A percentile compares a stretch with the other conserved stretches of the same genome.
Evolutionary conservation across 129 eudicot genomes (phyloP).

Genomic region (Deinandra increscens): DNA sequence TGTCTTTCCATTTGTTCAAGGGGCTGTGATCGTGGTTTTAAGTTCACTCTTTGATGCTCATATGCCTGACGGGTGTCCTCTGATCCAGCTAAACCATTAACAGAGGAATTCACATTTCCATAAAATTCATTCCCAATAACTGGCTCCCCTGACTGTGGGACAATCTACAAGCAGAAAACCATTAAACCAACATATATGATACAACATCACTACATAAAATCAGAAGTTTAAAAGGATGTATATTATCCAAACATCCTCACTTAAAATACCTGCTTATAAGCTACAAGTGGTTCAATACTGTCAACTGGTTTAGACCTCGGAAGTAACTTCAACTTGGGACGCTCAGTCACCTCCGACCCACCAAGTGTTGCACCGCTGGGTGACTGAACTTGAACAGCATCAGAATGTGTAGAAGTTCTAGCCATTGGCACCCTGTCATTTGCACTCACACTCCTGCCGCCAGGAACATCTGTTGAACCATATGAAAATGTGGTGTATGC

Average conservation of each 20-base stretch:
- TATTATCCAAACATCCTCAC: not conserved
- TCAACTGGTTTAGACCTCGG: conserved; percentile 83
- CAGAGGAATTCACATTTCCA: conserved; percentile 31
- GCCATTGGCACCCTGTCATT: conserved; percentile 34
- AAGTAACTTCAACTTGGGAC: conserved; percentile 81
- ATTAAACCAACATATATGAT: conserved; percentile 6
- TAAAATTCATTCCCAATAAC: conserved; percentile 28
- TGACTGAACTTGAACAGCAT: conserved; percentile 30
- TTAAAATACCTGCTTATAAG: conserved; percentile 51
- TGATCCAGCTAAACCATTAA: conserved; percentile 31
- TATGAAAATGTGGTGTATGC: conserved; percentile 19
- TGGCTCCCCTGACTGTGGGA: conserved; percentile 37
- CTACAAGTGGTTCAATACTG: conserved; percentile 33
- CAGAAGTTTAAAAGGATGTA: not conserved
- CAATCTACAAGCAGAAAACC: conserved; percentile 29
- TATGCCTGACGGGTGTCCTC: conserved; percentile 38
- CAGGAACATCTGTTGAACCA: conserved; percentile 30
- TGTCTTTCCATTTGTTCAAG: conserved; percentile 51
- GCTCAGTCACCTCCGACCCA: conserved; percentile 45
- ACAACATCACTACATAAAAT: not conserved
- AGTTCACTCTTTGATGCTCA: conserved; percentile 72
- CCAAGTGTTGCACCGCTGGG: conserved; percentile 20
- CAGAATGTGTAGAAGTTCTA: conserved; percentile 26
- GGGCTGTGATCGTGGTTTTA: conserved; percentile 77
- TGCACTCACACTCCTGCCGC: conserved; percentile 36